Evolutionary conservation across 2,329 filamentous ascomycete species (phyloP), one percentile per base, ranked within the genome.

Genomic region (Laburnicola sp.): DNA sequence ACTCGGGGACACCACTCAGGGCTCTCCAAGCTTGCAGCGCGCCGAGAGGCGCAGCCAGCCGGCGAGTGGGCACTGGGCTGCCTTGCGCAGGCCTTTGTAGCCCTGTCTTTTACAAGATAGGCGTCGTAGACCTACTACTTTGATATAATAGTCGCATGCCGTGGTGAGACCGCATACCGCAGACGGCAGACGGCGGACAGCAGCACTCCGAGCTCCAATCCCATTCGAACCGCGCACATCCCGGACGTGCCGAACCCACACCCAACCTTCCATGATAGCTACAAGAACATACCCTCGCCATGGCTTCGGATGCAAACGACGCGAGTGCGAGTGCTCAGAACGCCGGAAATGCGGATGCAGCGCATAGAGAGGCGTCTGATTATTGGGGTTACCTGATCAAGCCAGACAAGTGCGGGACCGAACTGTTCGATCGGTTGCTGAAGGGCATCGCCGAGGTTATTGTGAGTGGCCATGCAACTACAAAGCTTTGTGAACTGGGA

Each of bases 341-440:
- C 7, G 36, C 50, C 11, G 57, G 59, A 10, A 60, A 62, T 40
- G 54, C 49, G 36, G 64, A 72, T 41, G 62, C 69, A n/a, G 60
- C 65, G 27, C 60, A 67, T 21, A 60, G 60, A 48, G 78, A 80
- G 64, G 77, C 78, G 4, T 70, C 69, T 45, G 70, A 80, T 54
- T 79, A 78, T 57, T 80, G 78, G 78, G 77, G 76, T 9, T 79
- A 78, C 55, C 64, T 80, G 32, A 76, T 80, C 66, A 75, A 77
- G 61, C 62, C 69, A n/a, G 77, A 80, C 70, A 80, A 79, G 62
- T 78, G 76, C 47, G 78, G 77, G 28, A 79, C 76, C 3, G 72
- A 76, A 23, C 68, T 71, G 57, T 67, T 80, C 36, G 75, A 80
- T 60, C 65, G 72, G 26, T 58, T 80, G 45, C 68, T 80, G 26